Conservation (phyloP, 1,139 yeast species). For the Hyphopichia wangnamkhiaoensis region DNA sequence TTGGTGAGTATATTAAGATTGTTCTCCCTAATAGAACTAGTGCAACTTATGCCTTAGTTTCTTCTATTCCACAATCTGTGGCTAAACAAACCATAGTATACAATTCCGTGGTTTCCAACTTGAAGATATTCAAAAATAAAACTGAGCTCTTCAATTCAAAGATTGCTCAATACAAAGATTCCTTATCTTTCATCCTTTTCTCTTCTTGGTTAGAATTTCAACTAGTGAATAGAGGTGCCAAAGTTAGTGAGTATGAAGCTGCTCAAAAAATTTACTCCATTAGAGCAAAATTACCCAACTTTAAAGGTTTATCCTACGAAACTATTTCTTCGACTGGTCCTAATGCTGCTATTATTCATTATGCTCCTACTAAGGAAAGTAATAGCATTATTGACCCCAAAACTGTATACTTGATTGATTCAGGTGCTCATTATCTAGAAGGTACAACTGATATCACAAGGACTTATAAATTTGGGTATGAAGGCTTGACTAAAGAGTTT, state of each 20-base stretch:
- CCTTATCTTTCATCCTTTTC: conserved; percentile 42
- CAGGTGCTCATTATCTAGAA: conserved; percentile 59
- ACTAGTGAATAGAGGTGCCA: conserved; percentile 24
- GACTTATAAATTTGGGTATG: conserved; percentile 44
- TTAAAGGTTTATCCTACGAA: conserved; percentile 54
- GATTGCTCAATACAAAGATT: conserved; percentile 47
- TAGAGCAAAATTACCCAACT: conserved; percentile 44
- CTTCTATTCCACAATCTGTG: conserved; percentile 30
- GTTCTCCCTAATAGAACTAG: conserved; percentile 33
- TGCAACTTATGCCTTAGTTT: conserved; percentile 36
- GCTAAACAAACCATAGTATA: conserved; percentile 25
- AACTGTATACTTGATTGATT: conserved; percentile 47
- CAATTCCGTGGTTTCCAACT: conserved; percentile 35
- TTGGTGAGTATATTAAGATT: conserved; percentile 18
- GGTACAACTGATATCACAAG: conserved; percentile 65
- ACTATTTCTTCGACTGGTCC: conserved; percentile 57
- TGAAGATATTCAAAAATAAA: conserved; percentile 39
- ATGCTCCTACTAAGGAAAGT: conserved; percentile 49
- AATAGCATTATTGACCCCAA: conserved; percentile 42
- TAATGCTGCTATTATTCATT: conserved; percentile 57
- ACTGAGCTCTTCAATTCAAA: conserved; percentile 41
- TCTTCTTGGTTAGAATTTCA: conserved; percentile 45
- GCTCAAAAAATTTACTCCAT: conserved; percentile 44
- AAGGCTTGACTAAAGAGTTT: conserved; percentile 23
- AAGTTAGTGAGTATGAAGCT: conserved; percentile 42